These are phyloP conservation scores for Fusarium sacchari DNA, from an alignment of 2,329 filamentous ascomycete genomes.

Conservation along the genomic window DNA sequence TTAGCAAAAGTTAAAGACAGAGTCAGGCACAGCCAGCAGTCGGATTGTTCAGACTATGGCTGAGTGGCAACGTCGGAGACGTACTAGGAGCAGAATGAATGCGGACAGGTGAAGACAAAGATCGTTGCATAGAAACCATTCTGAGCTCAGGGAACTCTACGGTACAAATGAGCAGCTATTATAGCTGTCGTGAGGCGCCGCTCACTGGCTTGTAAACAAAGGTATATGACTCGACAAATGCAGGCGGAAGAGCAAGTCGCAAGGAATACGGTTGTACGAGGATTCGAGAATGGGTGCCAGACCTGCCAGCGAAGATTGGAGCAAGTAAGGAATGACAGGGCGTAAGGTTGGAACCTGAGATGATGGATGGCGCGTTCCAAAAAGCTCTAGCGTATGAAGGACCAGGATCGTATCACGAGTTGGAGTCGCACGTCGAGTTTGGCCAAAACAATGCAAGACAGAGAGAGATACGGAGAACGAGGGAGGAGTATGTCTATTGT, in stretches of 20 bases:
- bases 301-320: constrained; percentile 35
- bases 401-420: constrained; percentile 31
- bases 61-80: constrained; percentile 50
- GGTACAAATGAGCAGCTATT: constrained; percentile 49
- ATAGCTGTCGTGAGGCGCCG: constrained; percentile 44
- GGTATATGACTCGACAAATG: constrained; percentile 13
- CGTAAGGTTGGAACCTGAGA: constrained; percentile 24
- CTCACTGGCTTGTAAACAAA: constrained; percentile 37
- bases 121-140: constrained; percentile 72
- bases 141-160: constrained; percentile 54
- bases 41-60: neutral
- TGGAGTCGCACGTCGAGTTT: constrained; percentile 32
- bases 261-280: constrained; percentile 17
- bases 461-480: constrained; percentile 18
- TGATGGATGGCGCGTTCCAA: constrained; percentile 26
- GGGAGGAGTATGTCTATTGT: constrained; percentile 16
- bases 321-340: constrained; percentile 28
- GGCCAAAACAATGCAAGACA: constrained; percentile 13
- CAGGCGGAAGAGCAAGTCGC: constrained; percentile 10
- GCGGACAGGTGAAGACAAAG: constrained; percentile 70
- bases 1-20: constrained; percentile 42
- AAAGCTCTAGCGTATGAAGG: constrained; percentile 20
- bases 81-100: constrained; percentile 68
- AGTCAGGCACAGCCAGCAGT: constrained; percentile 17
- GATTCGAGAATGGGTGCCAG: constrained; percentile 23